Conservation (phyloP, 129 eudicot genomes). For the Ambrosia artemisiifolia region DNA sequence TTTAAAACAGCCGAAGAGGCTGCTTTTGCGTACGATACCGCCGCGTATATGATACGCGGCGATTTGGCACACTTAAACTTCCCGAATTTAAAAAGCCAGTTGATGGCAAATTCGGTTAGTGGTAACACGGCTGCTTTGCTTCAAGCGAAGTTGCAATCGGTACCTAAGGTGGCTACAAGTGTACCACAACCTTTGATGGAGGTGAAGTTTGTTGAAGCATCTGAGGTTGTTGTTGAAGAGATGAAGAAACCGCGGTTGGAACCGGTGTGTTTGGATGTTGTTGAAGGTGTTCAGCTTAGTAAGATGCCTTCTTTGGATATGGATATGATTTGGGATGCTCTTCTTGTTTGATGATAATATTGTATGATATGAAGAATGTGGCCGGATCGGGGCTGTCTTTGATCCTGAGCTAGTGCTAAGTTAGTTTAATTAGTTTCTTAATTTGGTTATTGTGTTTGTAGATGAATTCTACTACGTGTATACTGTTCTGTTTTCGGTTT, state of each 20-base stretch:
- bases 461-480: background rate
- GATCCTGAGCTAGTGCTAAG: conserved; percentile 21
- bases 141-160: conserved; percentile 55
- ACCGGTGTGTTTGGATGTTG: conserved; percentile 11
- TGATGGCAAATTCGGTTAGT: conserved; percentile 44
- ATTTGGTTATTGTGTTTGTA: conserved; percentile 2
- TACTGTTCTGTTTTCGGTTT: background rate
- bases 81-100: conserved; percentile 59
- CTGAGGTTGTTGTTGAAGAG: conserved; percentile 9
- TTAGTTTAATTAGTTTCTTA: conserved; percentile 6
- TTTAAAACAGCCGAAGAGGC: conserved; percentile 86
- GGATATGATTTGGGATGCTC: conserved; percentile 84
- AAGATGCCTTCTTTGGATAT: conserved; percentile 88
- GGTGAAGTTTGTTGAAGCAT: conserved; percentile 2
- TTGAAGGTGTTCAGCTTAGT: conserved; percentile 64
- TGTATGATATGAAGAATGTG: background rate
- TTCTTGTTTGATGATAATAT: conserved; percentile 24
- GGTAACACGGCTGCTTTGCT: conserved; percentile 57
- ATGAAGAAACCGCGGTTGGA: conserved; percentile 24
- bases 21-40: conserved; percentile 80
- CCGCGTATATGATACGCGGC: conserved; percentile 76
- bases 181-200: background rate
- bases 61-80: conserved; percentile 76
- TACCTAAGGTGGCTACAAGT: conserved; percentile 7
- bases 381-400: conserved; percentile 13